Evolutionary conservation across 768 basidiomycete genomes (phyloP), one percentile per base, ranked within the genome.

Genomic region (Tricholoma furcatifolium): DNA sequence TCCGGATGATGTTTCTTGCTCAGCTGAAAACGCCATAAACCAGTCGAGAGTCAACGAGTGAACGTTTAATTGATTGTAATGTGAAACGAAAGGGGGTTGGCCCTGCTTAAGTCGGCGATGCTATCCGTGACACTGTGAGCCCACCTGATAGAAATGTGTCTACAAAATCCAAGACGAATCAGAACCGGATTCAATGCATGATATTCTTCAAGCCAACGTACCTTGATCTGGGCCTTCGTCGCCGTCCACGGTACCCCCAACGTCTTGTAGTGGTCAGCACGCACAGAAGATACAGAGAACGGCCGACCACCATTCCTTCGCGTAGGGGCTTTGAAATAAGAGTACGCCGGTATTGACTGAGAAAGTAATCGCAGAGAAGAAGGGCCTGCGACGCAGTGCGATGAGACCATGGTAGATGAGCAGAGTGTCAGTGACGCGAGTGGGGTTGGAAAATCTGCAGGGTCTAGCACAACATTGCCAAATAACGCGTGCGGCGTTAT

Each of bases 1-100:
- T 80, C 78, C 1, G 78, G 78, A 58, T 80, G 78, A 51, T 79
- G 75, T 52, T 63, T 61, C 60, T 77, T 78, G 65, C 77, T 77
- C 54, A 77, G 58, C 74, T 77, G 51, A 24, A 55, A 30, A 30
- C 43, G 32, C 39, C 39, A 2, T 21, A 18, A n/a, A 38, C 40
- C 23, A 45, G 38, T 47, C 38, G 14, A 27, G 20, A 21, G 30
- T 12, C 30, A 48, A 12, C 18, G 17, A 10, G 14, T 18, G 30
- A n/a, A n/a, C n/a, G n/a, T n/a, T n/a, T n/a, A n/a, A 51, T 39
- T 14, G 31, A 17, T 24, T 23, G 7, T 6, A 45, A 14, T 18
- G 17, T 31, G 10, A 23, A n/a, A 32, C 14, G 43, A 27, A 24
- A 18, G 23, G 18, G 9, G 10, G 24, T 14, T 42, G 36, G 6